Evolutionary conservation across 2,329 filamentous ascomycete species (phyloP).

Genomic region (Penicillium freii): DNA sequence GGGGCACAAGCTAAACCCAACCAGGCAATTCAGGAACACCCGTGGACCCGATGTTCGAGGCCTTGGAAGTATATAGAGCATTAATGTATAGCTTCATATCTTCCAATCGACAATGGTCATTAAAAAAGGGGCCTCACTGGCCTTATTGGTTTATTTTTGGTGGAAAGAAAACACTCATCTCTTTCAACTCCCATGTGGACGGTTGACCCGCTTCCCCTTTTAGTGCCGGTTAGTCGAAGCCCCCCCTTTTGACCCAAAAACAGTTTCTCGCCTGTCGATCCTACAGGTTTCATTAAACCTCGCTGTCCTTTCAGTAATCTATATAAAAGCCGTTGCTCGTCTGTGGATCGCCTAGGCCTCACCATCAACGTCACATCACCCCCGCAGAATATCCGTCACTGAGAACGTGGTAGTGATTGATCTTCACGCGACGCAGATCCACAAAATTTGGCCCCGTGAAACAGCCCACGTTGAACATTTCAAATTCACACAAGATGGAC

Average conservation of each 20-base stretch:
- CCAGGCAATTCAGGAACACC: conserved; percentile 19
- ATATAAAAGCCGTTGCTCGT: conserved; percentile 6
- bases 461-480: conserved; percentile 10
- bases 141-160: background rate
- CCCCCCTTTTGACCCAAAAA: conserved; percentile 26
- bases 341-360: background rate
- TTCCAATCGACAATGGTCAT: background rate
- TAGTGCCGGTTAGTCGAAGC: conserved; percentile 16
- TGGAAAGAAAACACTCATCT: background rate
- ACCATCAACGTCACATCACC: background rate
- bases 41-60: background rate
- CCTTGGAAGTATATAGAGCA: background rate
- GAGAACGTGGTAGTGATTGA: conserved; percentile 3
- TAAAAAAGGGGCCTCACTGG: background rate
- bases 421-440: conserved; percentile 3
- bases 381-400: background rate
- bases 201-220: conserved; percentile 18
- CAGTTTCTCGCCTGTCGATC: conserved; percentile 27
- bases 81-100: background rate
- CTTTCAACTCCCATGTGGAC: conserved; percentile 8
- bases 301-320: conserved; percentile 16
- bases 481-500: conserved; percentile 28
- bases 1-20: conserved; percentile 26
- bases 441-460: background rate
- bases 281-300: conserved; percentile 24